Evolutionary conservation across 2,329 filamentous ascomycete genomes (phyloP).

Genomic region (Aspergillus pseudoterreus): DNA sequence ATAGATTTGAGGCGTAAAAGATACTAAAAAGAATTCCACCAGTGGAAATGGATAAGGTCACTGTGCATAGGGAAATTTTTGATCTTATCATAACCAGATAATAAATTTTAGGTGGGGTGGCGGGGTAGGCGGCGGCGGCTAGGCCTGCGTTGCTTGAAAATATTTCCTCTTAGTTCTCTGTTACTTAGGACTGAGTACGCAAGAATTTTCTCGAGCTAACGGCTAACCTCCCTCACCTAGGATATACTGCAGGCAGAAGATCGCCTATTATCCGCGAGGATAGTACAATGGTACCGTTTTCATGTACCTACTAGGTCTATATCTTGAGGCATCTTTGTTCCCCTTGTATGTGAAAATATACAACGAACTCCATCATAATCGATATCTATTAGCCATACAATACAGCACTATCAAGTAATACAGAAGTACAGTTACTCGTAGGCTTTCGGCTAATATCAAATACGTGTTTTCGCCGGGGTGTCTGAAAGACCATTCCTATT

Average conservation of each 20-base stretch:
- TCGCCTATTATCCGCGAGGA: too few relatives aligned
- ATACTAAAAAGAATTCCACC: neutral
- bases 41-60: neutral
- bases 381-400: too few relatives aligned
- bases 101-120: conserved; percentile 38
- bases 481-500: too few relatives aligned
- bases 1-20: conserved; percentile 7
- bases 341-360: too few relatives aligned
- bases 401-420: too few relatives aligned
- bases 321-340: too few relatives aligned
- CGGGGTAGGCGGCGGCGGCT: conserved; percentile 21
- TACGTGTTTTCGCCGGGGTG: too few relatives aligned
- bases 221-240: neutral
- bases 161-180: conserved; percentile 2
- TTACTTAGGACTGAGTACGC: neutral
- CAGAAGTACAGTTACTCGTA: too few relatives aligned
- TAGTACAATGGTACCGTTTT: too few relatives aligned
- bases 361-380: too few relatives aligned
- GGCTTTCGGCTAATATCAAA: too few relatives aligned
- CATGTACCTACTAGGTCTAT: too few relatives aligned
- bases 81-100: conserved; percentile 32
- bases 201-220: neutral
- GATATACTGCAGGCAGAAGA: neutral
- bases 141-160: conserved; percentile 13
- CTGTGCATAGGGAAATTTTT: conserved; percentile 22